phyloP scores from a whole-genome alignment of 352 stramenopile genomes.

The Phytophthora cryptogea region DNA sequence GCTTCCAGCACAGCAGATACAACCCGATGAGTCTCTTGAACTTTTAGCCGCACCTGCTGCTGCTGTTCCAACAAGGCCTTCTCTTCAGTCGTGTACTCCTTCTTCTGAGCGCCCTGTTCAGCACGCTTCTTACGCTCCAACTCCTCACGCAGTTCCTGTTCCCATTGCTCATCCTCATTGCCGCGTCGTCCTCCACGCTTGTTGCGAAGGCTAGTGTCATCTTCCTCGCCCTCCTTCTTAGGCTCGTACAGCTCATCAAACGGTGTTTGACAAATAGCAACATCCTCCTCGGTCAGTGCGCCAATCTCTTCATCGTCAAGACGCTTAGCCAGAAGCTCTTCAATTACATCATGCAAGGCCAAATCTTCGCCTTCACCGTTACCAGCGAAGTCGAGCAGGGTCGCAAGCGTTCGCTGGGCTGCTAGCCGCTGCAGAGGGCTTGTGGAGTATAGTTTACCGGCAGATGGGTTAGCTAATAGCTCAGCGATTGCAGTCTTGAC shows the following conservation, averaged over 20 bases:
- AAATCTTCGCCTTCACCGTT: conserved; percentile 81
- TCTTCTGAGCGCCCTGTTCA: conserved; percentile 46
- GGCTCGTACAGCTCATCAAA: conserved; percentile 78
- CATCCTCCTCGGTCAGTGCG: conserved; percentile 60
- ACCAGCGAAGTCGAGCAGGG: conserved; percentile 78
- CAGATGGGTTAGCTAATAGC: conserved; percentile 45
- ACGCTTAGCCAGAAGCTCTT: conserved; percentile 59
- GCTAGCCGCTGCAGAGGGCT: conserved; percentile 54
- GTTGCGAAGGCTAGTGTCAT: conserved; percentile 25
- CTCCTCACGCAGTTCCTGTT: conserved; percentile 84
- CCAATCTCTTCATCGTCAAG: conserved; percentile 55
- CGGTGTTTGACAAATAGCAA: conserved; percentile 61
- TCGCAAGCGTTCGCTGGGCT: conserved; percentile 70
- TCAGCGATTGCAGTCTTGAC: conserved; percentile 62
- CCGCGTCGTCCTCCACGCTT: conserved; percentile 54
- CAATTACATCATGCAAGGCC: conserved; percentile 70
- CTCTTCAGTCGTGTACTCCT: conserved; percentile 55
- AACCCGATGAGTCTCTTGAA: conserved; percentile 48
- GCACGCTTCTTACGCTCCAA: conserved; percentile 71
- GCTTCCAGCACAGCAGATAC: conserved; percentile 63
- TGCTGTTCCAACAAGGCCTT: conserved; percentile 63
- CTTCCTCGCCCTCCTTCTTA: conserved; percentile 50
- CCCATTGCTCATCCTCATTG: conserved; percentile 87
- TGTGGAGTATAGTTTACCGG: conserved; percentile 62
- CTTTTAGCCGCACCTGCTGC: conserved; percentile 51